Percentiles rank a stretch among this genome's conserved stretches.
Evolutionary conservation across 495 filamentous ascomycete species (phyloP).

Genomic region (Delitschia confertaspora): DNA sequence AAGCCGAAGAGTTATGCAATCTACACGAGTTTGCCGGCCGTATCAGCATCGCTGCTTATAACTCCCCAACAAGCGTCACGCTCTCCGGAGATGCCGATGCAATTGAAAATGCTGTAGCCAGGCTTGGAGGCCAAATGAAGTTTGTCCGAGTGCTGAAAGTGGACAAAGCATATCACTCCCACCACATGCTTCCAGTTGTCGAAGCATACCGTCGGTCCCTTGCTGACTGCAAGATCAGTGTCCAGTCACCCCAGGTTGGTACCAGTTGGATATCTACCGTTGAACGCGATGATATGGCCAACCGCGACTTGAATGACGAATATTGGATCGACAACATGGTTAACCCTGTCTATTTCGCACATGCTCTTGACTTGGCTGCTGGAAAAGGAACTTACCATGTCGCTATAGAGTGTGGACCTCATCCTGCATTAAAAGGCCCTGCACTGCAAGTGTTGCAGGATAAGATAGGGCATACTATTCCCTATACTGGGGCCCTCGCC

Average conservation of each 20-base stretch:
- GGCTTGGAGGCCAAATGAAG: constrained; percentile 10
- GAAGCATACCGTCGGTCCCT: constrained; percentile 1
- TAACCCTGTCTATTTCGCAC: constrained; percentile 40
- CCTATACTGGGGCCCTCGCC: constrained; percentile 2
- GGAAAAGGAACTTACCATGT: not conserved
- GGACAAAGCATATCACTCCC: constrained; percentile 21
- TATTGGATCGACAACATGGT: constrained; percentile 21
- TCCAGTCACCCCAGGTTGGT: not conserved
- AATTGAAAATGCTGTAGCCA: not conserved
- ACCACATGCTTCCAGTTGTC: constrained; percentile 11
- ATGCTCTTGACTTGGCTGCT: constrained; percentile 36
- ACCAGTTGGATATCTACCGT: constrained; percentile 5
- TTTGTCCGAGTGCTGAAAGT: constrained; percentile 17
- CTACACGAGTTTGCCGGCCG: not conserved
- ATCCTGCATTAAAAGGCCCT: constrained; percentile 31
- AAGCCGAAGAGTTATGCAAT: not conserved
- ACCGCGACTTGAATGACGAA: constrained; percentile 13
- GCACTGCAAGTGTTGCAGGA: constrained; percentile 24
- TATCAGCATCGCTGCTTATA: constrained; percentile 11
- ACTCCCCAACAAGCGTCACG: constrained; percentile 14
- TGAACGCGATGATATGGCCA: constrained; percentile 28
- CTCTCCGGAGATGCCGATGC: constrained; percentile 15
- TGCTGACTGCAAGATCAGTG: not conserved
- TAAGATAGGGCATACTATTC: constrained; percentile 5
- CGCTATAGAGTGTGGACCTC: constrained; percentile 35